Base-by-base conservation (phyloP, 1,284 basidiomycete genomes). In the Quambalaria eucalypti region DNA sequence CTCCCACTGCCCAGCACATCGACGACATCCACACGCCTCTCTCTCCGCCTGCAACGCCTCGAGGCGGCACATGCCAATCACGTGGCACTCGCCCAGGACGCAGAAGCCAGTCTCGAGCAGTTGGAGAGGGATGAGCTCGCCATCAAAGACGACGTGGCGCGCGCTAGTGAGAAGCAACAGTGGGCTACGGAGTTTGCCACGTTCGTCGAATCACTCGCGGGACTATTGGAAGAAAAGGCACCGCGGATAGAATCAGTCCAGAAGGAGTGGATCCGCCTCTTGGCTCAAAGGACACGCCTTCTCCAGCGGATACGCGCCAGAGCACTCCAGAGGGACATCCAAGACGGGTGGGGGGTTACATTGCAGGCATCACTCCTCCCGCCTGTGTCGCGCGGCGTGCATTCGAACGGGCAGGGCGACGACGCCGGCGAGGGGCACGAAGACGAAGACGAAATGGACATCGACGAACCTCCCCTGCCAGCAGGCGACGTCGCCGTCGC, bases 171-270 rank as follows among this genome's bases (percentile, higher is more conserved):
- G 14, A 67, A 66, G 31, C 56, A 56, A 47, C 61, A 60, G 23
- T 74, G 71, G 69, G 69, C 71, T 48, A 42, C 60, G 10, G 72
- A 74, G 57, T 52, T 74, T 8, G 61, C 70, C 9, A 51, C 26
- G 5, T 74, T 70, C 51, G 60, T 69, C 19, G 54, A 49, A 2
- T 66, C 55, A 23, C 31, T 74, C 28, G 67, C 72, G 8, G 38
- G 52, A 21, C 70, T 74, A 29, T 55, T 73, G 54, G 66, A 69
- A 30, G 61, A 59, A 3, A 74, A 71, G 50, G 51, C 52, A 51
- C 61, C 50, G 0, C 29, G 48, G 7, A 51, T 73, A 21, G 68
- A 73, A 14, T 61, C 62, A 38, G 44, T 67, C 3, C 71, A 74
- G 52, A 42, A 33, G 28, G 68, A 65, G 29, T 60, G 55, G 7